Conservation (phyloP, 2,329 filamentous ascomycete genomes). For the Fusarium zealandicum region DNA sequence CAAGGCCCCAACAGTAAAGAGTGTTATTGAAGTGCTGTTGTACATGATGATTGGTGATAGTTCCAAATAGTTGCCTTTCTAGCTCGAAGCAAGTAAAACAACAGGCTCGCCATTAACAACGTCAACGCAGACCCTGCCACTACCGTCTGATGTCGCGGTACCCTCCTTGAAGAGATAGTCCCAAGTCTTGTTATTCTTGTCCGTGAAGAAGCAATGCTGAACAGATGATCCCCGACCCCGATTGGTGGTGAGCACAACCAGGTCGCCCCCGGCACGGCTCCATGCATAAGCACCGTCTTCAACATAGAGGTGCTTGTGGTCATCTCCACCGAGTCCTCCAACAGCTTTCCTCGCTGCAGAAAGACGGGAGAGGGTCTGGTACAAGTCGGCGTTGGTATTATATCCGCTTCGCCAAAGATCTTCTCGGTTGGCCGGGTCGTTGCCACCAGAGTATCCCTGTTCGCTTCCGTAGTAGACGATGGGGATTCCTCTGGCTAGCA, state of each 20-base stretch:
- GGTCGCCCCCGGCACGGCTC: slow-evolving; percentile 19
- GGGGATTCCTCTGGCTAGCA: slow-evolving; percentile 67
- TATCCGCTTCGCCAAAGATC: slow-evolving; percentile 64
- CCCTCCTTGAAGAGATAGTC: slow-evolving; percentile 21
- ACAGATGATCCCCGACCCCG: slow-evolving; percentile 12
- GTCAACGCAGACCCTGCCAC: slow-evolving; percentile 16
- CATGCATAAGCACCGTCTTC: slow-evolving; percentile 13
- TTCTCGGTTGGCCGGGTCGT: slow-evolving; percentile 62
- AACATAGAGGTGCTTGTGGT: slow-evolving; percentile 24
- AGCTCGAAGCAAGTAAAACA: slow-evolving; percentile 17
- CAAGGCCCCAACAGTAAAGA: too few relatives aligned
- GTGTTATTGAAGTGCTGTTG: too few relatives aligned
- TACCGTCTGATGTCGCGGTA: background rate
- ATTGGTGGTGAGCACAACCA: slow-evolving; percentile 27
- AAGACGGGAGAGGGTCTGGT: slow-evolving; percentile 26
- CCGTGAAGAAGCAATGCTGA: slow-evolving; percentile 18
- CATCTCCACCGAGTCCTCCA: slow-evolving; percentile 14
- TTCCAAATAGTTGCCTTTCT: background rate
- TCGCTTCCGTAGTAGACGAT: slow-evolving; percentile 73
- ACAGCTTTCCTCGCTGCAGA: slow-evolving; percentile 18
- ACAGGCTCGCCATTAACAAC: slow-evolving; percentile 26
- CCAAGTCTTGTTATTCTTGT: slow-evolving; percentile 27
- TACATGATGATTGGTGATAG: too few relatives aligned
- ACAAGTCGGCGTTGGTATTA: slow-evolving; percentile 33
- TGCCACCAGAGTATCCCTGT: slow-evolving; percentile 61